Evolutionary conservation across 129 eudicot species (phyloP), one percentile per base, ranked within the genome.

Genomic region (Flaveria ramosissima): DNA sequence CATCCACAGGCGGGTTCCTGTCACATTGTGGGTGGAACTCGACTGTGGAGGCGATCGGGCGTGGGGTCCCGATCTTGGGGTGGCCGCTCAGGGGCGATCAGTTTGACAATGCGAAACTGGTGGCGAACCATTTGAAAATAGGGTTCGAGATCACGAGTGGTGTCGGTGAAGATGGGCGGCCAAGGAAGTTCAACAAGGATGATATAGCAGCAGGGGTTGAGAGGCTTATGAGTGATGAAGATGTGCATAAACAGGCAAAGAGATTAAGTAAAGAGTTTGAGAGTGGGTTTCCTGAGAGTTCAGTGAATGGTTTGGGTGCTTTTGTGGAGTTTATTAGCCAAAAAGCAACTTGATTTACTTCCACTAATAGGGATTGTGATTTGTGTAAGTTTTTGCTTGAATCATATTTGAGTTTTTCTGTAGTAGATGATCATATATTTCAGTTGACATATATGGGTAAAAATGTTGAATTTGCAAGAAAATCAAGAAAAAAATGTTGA

Each of bases 1-100:
- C 91, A 0, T 86, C 96, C 1, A 81, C 89, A 0, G 96, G 96
- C 11, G 96, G 96, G 14, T 92, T 92, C 72, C 42, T 92, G 41
- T 89, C 97, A 1, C 97, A 88, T 59, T 92, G 97, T 16, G 97
- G 97, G 51, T 92, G 97, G 97, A 92, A 92, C 83, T 92, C 97
- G 4, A 89, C 96, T 2, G 78, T 83, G 7, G 97, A 92, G 72
- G 87, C 92, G 1, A 83, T 92, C 7, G 96, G 92, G 19, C 82
- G 87, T 7, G 95, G 97, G 47, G 80, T 87, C 27, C 95, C 97
- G 19, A 57, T 91, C 27, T 71, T 91, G 82, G 90, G 90, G 20
- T 91, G 97, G 97, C 95, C 97, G 9, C 73, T 91, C 1, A 74
- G 95, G 70, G 97, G 97, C 46, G 97, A 91, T 76, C 97, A 91